phyloP scores from a whole-genome alignment of 2,329 filamentous ascomycete genomes.

The Falciphora oryzae region DNA sequence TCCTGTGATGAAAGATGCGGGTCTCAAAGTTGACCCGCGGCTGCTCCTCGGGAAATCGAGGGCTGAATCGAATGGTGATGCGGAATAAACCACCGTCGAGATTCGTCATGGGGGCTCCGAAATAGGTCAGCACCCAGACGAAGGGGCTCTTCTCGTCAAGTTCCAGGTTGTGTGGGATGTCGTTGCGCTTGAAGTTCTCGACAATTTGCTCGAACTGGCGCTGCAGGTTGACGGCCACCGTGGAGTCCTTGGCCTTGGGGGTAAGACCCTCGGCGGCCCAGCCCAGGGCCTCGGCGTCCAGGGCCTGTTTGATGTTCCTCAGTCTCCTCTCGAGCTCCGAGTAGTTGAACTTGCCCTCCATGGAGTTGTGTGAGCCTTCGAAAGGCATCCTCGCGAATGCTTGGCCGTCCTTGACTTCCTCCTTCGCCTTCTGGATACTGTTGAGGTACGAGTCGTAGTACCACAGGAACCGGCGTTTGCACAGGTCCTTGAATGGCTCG shows the following conservation, averaged over 20 bases:
- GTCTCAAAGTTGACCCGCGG: slow-evolving; percentile 79
- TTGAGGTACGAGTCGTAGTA: slow-evolving; percentile 85
- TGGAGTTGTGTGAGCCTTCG: slow-evolving; percentile 67
- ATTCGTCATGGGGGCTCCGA: slow-evolving; percentile 87
- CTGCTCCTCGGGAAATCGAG: slow-evolving; percentile 81
- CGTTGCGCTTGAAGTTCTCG: slow-evolving; percentile 65
- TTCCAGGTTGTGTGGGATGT: slow-evolving; percentile 68
- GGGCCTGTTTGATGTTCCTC: slow-evolving; percentile 57
- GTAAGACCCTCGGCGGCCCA: slow-evolving; percentile 68
- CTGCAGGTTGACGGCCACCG: slow-evolving; percentile 74
- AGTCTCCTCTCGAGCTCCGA: slow-evolving; percentile 65
- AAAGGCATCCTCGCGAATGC: slow-evolving; percentile 82
- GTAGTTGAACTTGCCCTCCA: slow-evolving; percentile 86
- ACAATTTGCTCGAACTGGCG: slow-evolving; percentile 81
- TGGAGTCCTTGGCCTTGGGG: slow-evolving; percentile 59
- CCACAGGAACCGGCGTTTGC: slow-evolving; percentile 91
- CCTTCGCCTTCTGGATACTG: slow-evolving; percentile 59
- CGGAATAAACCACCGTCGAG: slow-evolving; percentile 87
- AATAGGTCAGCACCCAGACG: slow-evolving; percentile 81
- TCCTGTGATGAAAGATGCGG: slow-evolving; percentile 79
- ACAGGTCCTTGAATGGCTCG: slow-evolving; percentile 84
- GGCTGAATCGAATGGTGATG: slow-evolving; percentile 73
- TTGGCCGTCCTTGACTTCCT: slow-evolving; percentile 57
- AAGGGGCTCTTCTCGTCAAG: slow-evolving; percentile 82
- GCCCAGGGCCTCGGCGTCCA: slow-evolving; percentile 63